These are phyloP conservation scores for Tolypocladium amazonense DNA, from an alignment of 2,329 filamentous ascomycete genomes.

Conservation along the genomic window DNA sequence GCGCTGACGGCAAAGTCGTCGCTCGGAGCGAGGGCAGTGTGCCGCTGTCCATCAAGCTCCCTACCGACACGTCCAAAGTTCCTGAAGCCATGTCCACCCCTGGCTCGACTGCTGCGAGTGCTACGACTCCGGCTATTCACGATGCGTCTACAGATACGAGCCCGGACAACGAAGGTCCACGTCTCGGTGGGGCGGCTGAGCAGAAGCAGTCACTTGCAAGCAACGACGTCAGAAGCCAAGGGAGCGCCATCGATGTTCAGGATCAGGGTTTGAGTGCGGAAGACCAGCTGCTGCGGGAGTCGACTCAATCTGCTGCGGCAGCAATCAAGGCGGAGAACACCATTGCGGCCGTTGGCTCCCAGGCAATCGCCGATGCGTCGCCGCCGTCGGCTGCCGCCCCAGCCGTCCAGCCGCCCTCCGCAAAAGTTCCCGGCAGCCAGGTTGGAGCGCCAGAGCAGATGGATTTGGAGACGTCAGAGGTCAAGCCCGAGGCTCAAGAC, in stretches of 20 bases:
- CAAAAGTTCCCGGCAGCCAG: slow-evolving; percentile 25
- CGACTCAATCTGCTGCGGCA: slow-evolving; percentile 19
- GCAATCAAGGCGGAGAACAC: slow-evolving; percentile 6
- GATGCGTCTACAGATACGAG: slow-evolving; percentile 65
- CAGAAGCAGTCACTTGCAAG: slow-evolving; percentile 30
- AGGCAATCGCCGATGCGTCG: background rate
- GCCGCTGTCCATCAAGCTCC: slow-evolving; percentile 20
- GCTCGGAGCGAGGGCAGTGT: background rate
- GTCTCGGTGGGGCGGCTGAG: slow-evolving; percentile 38
- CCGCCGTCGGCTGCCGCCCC: background rate
- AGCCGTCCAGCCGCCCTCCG: background rate
- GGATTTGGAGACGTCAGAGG: slow-evolving; percentile 21
- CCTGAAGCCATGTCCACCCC: slow-evolving; percentile 42
- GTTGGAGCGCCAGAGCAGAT: slow-evolving; percentile 20
- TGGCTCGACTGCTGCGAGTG: slow-evolving; percentile 61
- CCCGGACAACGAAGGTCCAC: slow-evolving; percentile 55
- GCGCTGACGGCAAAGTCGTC: background rate
- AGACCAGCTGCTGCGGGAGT: slow-evolving; percentile 34
- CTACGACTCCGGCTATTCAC: slow-evolving; percentile 59
- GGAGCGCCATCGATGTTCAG: background rate
- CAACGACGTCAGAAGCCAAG: background rate
- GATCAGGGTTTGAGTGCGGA: slow-evolving; percentile 21
- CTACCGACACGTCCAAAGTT: slow-evolving; percentile 23
- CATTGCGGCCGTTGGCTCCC: slow-evolving; percentile 1
- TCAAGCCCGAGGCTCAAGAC: slow-evolving; percentile 7